Evolutionary conservation across 495 filamentous ascomycete genomes (phyloP).

Genomic region (Trichoderma reesei): DNA sequence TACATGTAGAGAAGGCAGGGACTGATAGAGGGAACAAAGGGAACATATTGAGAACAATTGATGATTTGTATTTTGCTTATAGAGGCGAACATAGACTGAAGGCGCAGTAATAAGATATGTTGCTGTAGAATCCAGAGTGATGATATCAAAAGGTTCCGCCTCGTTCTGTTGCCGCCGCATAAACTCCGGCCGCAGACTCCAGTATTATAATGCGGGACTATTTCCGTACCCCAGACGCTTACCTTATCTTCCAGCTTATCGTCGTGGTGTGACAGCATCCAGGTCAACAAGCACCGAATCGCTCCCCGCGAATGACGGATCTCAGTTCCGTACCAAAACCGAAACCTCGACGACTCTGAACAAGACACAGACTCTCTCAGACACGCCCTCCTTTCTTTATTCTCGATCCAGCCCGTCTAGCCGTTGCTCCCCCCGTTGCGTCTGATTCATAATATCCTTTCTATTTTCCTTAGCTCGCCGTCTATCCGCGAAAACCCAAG

Average conservation of each 20-base stretch:
- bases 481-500: too few relatives aligned
- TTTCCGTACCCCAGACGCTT: background rate
- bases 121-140: too few relatives aligned
- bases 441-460: background rate
- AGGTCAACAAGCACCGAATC: background rate
- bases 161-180: background rate
- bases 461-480: too few relatives aligned
- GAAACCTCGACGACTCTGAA: background rate
- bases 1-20: background rate
- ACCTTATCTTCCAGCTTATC: background rate
- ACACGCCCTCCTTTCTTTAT: background rate
- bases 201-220: too few relatives aligned
- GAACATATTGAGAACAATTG: background rate
- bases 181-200: background rate
- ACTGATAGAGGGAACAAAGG: background rate
- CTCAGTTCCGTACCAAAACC: background rate
- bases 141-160: too few relatives aligned
- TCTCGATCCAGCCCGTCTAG: background rate
- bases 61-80: background rate
- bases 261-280: constrained; percentile 1
- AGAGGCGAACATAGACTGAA: too few relatives aligned
- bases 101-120: too few relatives aligned
- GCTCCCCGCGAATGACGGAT: background rate
- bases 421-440: background rate
- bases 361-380: background rate